phyloP scores from a whole-genome alignment of 148 eudicot genomes.

The Vaccinium vitisidaea region DNA sequence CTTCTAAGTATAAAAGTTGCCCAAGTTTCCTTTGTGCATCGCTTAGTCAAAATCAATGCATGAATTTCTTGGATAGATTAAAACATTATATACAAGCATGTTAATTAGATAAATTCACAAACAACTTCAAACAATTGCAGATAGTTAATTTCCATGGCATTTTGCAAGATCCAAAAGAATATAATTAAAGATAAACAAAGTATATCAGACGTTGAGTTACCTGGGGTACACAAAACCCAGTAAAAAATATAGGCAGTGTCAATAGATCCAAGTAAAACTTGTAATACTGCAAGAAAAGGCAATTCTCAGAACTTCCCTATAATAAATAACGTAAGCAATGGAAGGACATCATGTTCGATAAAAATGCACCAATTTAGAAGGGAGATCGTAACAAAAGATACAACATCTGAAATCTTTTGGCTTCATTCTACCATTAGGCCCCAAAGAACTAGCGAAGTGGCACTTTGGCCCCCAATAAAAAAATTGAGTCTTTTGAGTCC shows the following conservation, averaged over 20 bases:
- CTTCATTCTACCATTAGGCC: background rate
- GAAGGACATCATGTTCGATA: background rate
- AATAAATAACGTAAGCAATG: conserved; percentile 4
- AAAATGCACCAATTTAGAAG: background rate
- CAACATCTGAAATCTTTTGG: background rate
- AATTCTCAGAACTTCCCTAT: conserved; percentile 17
- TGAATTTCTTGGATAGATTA: background rate
- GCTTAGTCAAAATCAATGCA: background rate
- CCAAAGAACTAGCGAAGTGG: background rate
- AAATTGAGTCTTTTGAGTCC: background rate
- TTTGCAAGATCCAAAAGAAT: conserved; percentile 1
- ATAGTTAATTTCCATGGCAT: background rate
- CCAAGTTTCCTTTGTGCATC: background rate
- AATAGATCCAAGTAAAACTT: conserved; percentile 56
- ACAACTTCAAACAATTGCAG: background rate
- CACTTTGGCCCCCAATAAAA: background rate
- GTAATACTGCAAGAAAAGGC: conserved; percentile 52
- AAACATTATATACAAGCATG: conserved; percentile 8
- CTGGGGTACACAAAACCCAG: conserved; percentile 75
- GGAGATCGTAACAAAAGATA: background rate
- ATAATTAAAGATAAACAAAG: background rate
- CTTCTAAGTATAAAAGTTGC: background rate
- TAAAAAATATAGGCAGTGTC: conserved; percentile 57
- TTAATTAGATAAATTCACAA: background rate
- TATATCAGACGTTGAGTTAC: conserved; percentile 31